Evolutionary conservation across 345 rosid species (phyloP).

Genomic region (Crucihimalaya himalaica): DNA sequence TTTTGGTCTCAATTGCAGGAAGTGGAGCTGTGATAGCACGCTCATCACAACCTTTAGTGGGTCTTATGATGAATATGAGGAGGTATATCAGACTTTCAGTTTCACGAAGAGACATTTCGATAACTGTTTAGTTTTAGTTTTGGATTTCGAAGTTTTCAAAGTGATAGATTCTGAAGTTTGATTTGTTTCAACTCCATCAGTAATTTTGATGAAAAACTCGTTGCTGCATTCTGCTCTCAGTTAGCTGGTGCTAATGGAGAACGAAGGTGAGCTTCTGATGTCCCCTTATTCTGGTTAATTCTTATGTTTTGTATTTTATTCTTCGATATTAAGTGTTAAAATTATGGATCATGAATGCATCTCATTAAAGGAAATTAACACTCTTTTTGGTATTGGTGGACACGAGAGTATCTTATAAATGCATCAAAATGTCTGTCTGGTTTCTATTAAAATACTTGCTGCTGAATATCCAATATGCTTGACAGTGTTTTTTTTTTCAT

Average conservation of each 20-base stretch:
- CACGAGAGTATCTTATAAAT: neutral
- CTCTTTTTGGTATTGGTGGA: constrained; percentile 2
- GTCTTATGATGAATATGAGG: constrained; percentile 96
- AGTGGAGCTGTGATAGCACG: constrained; percentile 97
- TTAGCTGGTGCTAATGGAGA: constrained; percentile 50
- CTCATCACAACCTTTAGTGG: constrained; percentile 95
- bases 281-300: constrained; percentile 11
- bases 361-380: neutral
- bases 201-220: constrained; percentile 93
- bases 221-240: constrained; percentile 79
- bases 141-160: constrained; percentile 29
- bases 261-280: constrained; percentile 56
- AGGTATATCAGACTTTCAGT: constrained; percentile 53
- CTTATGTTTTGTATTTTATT: constrained; percentile 12
- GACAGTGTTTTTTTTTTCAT: neutral
- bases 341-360: constrained; percentile 8
- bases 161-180: constrained; percentile 4
- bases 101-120: neutral
- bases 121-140: constrained; percentile 21
- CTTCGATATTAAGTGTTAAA: neutral
- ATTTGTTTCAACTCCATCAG: constrained; percentile 48
- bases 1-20: constrained; percentile 46
- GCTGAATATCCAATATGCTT: constrained; percentile 10
- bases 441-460: neutral
- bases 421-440: constrained; percentile 14